These are phyloP conservation scores for Rhizoclosmatium globosum DNA, from an alignment of 192 early-diverging fungal genomes.

Conservation along the genomic window DNA sequence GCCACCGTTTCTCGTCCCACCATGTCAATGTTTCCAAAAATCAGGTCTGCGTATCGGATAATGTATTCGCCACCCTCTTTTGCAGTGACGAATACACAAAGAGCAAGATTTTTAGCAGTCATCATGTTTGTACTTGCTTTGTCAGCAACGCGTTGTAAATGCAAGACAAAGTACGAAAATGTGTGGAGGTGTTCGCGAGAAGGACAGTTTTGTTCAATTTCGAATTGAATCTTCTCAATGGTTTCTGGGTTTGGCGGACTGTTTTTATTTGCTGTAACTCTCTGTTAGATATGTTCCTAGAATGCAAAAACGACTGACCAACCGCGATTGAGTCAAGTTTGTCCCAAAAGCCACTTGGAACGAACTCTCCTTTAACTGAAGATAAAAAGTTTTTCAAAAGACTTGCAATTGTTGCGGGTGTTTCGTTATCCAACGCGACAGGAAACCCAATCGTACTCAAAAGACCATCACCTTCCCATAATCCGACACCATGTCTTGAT, in stretches of 20 bases:
- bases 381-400: constrained; percentile 31
- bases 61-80: constrained; percentile 35
- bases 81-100: constrained; percentile 36
- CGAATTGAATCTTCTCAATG: constrained; percentile 4
- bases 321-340: constrained; percentile 7
- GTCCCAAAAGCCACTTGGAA: constrained; percentile 32
- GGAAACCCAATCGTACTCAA: constrained; percentile 18
- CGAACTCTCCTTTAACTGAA: constrained; percentile 26
- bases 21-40: constrained; percentile 19
- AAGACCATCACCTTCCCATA: neutral
- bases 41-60: constrained; percentile 36
- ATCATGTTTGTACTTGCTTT: constrained; percentile 34
- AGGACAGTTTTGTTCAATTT: constrained; percentile 10
- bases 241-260: neutral
- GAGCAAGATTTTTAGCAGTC: constrained; percentile 42
- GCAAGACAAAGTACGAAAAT: constrained; percentile 35
- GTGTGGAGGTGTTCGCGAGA: constrained; percentile 33
- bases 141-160: constrained; percentile 36
- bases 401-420: constrained; percentile 23
- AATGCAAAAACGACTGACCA: neutral
- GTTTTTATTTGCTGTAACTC: no score
- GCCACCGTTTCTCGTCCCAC: neutral
- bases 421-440: constrained; percentile 19
- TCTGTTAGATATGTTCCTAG: no score
- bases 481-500: neutral